Evolutionary conservation across 2,329 filamentous ascomycete genomes (phyloP).

Genomic region (Cercospora zeina): DNA sequence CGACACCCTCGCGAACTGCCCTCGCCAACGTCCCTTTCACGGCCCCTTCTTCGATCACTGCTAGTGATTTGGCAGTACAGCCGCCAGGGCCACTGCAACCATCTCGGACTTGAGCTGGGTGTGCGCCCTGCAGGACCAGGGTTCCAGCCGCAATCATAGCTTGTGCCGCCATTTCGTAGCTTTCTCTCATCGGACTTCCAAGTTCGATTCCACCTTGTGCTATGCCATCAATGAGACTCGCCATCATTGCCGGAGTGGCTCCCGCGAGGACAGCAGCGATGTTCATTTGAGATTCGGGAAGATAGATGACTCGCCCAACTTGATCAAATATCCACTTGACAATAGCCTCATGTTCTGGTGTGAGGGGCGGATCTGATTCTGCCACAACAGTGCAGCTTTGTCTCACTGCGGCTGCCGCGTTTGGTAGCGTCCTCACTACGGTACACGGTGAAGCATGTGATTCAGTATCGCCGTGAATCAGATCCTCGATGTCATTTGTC

Average conservation of each 20-base stretch:
- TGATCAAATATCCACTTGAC: conserved; percentile 76
- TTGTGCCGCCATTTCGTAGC: conserved; percentile 75
- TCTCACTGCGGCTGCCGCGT: conserved; percentile 75
- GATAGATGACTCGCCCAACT: conserved; percentile 68
- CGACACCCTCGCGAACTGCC: conserved; percentile 63
- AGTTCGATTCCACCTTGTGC: conserved; percentile 77
- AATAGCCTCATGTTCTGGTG: conserved; percentile 56
- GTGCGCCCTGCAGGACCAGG: conserved; percentile 67
- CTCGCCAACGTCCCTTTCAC: conserved; percentile 67
- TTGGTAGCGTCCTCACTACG: conserved; percentile 79
- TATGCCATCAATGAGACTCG: conserved; percentile 71
- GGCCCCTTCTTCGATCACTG: conserved; percentile 71
- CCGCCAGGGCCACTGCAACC: conserved; percentile 77
- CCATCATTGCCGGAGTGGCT: conserved; percentile 74
- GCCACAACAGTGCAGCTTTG: conserved; percentile 80
- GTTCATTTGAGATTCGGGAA: conserved; percentile 70
- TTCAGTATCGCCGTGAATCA: conserved; percentile 55
- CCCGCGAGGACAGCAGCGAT: conserved; percentile 72
- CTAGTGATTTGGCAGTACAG: conserved; percentile 72
- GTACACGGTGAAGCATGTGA: conserved; percentile 56
- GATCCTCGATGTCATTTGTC: conserved; percentile 59
- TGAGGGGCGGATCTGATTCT: conserved; percentile 60
- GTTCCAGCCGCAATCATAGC: conserved; percentile 73
- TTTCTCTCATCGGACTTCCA: conserved; percentile 71
- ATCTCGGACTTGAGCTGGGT: conserved; percentile 74